Evolutionary conservation across 2,329 filamentous ascomycete genomes (phyloP).

Genomic region (Aspergillus flavus): DNA sequence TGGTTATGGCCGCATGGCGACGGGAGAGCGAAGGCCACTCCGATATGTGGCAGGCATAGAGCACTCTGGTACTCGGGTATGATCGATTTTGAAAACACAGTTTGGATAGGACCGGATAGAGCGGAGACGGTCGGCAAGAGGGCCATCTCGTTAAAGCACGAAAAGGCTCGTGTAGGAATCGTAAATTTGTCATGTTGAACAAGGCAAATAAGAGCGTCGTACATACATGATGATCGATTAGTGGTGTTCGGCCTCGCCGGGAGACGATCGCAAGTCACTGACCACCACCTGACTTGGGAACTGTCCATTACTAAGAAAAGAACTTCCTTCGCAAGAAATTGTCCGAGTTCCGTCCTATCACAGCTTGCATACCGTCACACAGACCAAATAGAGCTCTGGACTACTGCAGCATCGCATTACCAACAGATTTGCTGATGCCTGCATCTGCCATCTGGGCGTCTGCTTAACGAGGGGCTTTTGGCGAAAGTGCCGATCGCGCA

Average conservation of each 20-base stretch:
- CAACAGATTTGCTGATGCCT: constrained; percentile 12
- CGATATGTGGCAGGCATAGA: neutral
- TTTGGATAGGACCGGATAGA: neutral
- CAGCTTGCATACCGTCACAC: constrained; percentile 13
- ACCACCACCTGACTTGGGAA: constrained; percentile 26
- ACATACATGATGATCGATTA: neutral
- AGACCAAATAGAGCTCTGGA: constrained; percentile 18
- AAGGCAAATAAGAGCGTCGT: neutral
- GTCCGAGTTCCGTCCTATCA: constrained; percentile 24
- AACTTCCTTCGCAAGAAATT: constrained; percentile 11
- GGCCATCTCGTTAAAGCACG: neutral
- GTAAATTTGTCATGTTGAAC: neutral
- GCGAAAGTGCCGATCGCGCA: constrained; percentile 14
- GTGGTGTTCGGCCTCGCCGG: constrained; percentile 26
- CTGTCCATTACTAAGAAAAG: constrained; percentile 11
- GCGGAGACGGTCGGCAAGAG: neutral
- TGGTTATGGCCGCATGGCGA: neutral
- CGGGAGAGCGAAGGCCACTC: neutral
- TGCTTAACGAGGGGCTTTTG: constrained; percentile 1
- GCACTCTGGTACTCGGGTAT: neutral
- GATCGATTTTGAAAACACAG: neutral
- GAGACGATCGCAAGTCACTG: constrained; percentile 20
- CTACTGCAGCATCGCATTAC: constrained; percentile 6
- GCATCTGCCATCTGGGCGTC: constrained; percentile 13
- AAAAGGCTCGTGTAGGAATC: neutral